A percentile compares a stretch with the other conserved stretches of the same genome.
Evolutionary conservation across 2,329 filamentous ascomycete species (phyloP).

Genomic region (Arthrobotrys sphaeroides): DNA sequence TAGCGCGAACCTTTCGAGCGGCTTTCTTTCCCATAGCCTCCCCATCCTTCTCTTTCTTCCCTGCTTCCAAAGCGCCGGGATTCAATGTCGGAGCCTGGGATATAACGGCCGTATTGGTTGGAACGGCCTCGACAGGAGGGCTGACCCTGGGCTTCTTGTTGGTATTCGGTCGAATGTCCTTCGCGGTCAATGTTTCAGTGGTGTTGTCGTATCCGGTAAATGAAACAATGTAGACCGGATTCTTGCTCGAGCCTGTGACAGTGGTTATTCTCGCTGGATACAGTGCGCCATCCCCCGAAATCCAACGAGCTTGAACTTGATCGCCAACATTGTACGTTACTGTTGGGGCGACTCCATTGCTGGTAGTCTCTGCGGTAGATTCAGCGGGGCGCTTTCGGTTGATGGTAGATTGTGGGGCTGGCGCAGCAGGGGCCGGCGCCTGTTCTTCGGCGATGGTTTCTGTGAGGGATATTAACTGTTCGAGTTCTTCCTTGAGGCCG

Average conservation of each 20-base stretch:
- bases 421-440: conserved; percentile 67
- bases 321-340: conserved; percentile 74
- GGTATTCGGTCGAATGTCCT: conserved; percentile 79
- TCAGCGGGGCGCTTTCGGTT: conserved; percentile 59
- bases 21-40: conserved; percentile 75
- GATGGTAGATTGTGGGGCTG: conserved; percentile 59
- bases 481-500: conserved; percentile 80
- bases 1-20: conserved; percentile 82
- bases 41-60: conserved; percentile 72
- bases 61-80: conserved; percentile 69
- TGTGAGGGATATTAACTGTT: conserved; percentile 80
- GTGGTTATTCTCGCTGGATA: conserved; percentile 93
- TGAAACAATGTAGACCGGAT: conserved; percentile 91
- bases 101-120: conserved; percentile 67
- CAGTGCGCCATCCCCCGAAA: conserved; percentile 85
- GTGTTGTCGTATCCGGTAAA: conserved; percentile 87
- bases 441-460: conserved; percentile 83
- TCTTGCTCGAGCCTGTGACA: conserved; percentile 89
- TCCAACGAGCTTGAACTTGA: conserved; percentile 87
- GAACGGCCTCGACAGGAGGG: conserved; percentile 61
- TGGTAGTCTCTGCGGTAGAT: conserved; percentile 60
- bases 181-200: conserved; percentile 80
- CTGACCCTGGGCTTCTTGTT: conserved; percentile 69
- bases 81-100: conserved; percentile 75
- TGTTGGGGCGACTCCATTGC: conserved; percentile 66